Conservation (phyloP, 1,284 basidiomycete genomes). For the Ganoderma lingzhi region DNA sequence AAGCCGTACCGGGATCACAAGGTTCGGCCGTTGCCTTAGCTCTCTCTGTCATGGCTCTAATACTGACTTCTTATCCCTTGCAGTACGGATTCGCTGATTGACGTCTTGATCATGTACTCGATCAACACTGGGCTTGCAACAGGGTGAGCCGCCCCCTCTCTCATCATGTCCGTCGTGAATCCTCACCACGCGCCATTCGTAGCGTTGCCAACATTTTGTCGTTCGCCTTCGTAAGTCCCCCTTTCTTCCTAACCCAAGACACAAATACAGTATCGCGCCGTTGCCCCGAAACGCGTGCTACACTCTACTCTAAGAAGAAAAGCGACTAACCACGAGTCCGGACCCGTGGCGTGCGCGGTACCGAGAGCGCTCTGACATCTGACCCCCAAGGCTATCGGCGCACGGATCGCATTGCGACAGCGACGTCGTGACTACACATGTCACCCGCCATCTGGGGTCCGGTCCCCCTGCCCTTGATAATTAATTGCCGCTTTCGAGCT, state of each 20-base stretch:
- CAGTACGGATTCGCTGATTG: constrained; percentile 29
- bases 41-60: neutral
- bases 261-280: neutral
- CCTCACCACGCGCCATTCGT: neutral
- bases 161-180: neutral
- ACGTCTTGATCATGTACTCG: constrained; percentile 28
- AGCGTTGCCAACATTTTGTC: constrained; percentile 28
- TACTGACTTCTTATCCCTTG: neutral
- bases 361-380: neutral
- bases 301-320: neutral
- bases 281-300: neutral
- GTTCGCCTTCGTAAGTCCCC: constrained; percentile 23
- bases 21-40: neutral
- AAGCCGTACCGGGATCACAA: constrained; percentile 27
- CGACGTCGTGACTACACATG: neutral
- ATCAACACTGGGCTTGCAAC: constrained; percentile 30
- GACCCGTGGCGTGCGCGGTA: neutral
- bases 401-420: neutral
- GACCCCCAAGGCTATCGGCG: neutral
- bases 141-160: constrained; percentile 7
- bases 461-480: neutral
- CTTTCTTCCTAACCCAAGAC: neutral
- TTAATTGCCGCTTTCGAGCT: neutral
- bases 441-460: neutral
- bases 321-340: neutral